Conservation (phyloP, 371 early-diverging fungal genomes). For the Mucor saturninus region DNA sequence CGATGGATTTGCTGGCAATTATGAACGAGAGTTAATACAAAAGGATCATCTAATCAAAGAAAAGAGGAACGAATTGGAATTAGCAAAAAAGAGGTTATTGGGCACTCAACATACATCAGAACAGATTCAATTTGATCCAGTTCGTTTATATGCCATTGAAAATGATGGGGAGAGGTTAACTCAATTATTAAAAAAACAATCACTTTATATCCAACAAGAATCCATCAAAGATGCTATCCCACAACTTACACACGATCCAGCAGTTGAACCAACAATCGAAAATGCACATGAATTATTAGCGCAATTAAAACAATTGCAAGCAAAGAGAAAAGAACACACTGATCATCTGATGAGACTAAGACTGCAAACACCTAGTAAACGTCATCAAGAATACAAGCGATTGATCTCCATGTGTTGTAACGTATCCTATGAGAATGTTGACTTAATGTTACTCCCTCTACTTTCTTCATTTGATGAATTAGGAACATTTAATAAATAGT, state of each 20-base stretch:
- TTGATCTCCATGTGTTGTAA: conserved; percentile 55
- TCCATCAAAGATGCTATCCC: conserved; percentile 12
- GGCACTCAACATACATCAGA: conserved; percentile 32
- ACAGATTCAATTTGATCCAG: conserved; percentile 29
- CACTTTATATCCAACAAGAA: conserved; percentile 14
- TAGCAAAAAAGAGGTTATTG: conserved; percentile 33
- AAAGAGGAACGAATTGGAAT: conserved; percentile 31
- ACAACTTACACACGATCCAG: background rate
- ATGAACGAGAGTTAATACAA: conserved; percentile 39
- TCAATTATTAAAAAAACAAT: conserved; percentile 10
- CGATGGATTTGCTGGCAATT: conserved; percentile 36
- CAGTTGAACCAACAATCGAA: conserved; percentile 7
- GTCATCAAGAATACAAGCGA: conserved; percentile 54
- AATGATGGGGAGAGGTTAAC: conserved; percentile 8
- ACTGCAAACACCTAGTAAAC: conserved; percentile 35
- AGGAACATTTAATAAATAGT: background rate
- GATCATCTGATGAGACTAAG: conserved; percentile 27
- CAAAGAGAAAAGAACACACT: conserved; percentile 25
- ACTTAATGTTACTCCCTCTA: conserved; percentile 48
- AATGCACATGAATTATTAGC: conserved; percentile 2
- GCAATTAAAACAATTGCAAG: conserved; percentile 15
- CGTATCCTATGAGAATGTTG: conserved; percentile 54
- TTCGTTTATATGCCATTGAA: conserved; percentile 16
- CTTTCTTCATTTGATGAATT: conserved; percentile 47
- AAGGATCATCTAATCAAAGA: conserved; percentile 40